Conservation (phyloP, 176 grass and related monocot genomes). For the Urochloa ruziziensis region DNA sequence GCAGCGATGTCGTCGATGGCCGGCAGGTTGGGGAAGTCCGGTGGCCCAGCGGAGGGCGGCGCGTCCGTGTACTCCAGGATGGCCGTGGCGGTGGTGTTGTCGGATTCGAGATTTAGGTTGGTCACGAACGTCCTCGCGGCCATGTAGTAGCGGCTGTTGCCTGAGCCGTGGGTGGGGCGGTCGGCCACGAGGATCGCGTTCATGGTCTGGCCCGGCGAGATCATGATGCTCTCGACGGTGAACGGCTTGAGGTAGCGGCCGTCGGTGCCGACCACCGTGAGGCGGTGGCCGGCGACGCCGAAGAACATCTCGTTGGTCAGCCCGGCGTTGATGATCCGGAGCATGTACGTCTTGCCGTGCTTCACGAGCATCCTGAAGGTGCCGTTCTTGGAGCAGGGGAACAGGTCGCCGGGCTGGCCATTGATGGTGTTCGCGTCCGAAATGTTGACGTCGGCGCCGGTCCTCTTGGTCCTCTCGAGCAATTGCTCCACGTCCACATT, state of each 20-base stretch:
- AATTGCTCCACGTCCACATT: neutral
- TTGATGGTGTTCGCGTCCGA: constrained; percentile 59
- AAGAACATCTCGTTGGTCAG: constrained; percentile 61
- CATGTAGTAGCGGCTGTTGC: constrained; percentile 46
- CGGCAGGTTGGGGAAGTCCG: neutral
- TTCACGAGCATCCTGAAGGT: constrained; percentile 36
- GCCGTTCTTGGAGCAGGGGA: neutral
- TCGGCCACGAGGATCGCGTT: constrained; percentile 35
- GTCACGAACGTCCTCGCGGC: neutral
- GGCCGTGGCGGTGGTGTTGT: constrained; percentile 31
- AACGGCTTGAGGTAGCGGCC: constrained; percentile 47
- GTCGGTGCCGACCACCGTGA: constrained; percentile 55
- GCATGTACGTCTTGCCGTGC: constrained; percentile 58
- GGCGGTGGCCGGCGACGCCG: constrained; percentile 47
- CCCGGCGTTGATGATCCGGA: constrained; percentile 56
- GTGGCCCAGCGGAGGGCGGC: neutral
- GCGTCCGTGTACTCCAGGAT: constrained; percentile 34
- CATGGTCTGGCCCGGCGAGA: constrained; percentile 35
- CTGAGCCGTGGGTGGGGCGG: neutral
- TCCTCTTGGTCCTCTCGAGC: neutral
- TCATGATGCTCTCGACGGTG: constrained; percentile 28
- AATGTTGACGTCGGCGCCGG: neutral
- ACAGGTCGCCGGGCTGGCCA: constrained; percentile 37
- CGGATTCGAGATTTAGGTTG: neutral
- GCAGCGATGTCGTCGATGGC: neutral